Evolutionary conservation across 1,284 basidiomycete genomes (phyloP).

Genomic region (Ustanciosporium gigantosporum): DNA sequence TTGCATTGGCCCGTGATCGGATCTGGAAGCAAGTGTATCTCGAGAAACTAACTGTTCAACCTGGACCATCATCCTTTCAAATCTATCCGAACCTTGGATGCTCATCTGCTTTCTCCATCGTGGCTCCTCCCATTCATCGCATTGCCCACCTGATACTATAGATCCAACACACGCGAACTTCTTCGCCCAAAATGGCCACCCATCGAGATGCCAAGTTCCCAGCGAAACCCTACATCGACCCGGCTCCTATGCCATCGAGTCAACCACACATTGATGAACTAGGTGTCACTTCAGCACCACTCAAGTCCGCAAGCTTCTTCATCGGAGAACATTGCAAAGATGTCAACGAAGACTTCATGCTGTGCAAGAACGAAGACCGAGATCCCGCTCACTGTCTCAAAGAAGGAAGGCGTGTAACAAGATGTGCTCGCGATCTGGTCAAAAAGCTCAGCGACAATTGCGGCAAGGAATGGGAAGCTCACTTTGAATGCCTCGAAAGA

Average conservation of each 20-base stretch:
- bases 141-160: background rate
- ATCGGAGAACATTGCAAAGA: conserved; percentile 94
- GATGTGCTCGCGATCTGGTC: conserved; percentile 94
- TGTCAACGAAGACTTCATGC: conserved; percentile 99
- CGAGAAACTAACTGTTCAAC: too few species aligned
- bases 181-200: conserved; percentile 50
- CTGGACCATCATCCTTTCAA: too few species aligned
- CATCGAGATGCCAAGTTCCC: conserved; percentile 59
- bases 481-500: conserved; percentile 92
- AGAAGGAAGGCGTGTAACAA: conserved; percentile 92
- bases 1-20: too few species aligned
- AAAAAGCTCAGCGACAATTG: conserved; percentile 92
- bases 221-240: conserved; percentile 58
- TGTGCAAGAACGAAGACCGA: conserved; percentile 89
- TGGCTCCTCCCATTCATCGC: too few species aligned
- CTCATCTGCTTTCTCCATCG: too few species aligned
- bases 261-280: conserved; percentile 84
- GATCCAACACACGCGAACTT: too few species aligned
- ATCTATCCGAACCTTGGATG: too few species aligned
- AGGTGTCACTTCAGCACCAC: conserved; percentile 85
- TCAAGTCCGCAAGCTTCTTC: conserved; percentile 97
- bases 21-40: too few species aligned
- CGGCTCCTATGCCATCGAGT: conserved; percentile 49
- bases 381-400: conserved; percentile 92
- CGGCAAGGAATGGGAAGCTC: conserved; percentile 81